These are phyloP conservation scores for Termitomyces heimii DNA, from an alignment of 768 basidiomycete genomes.

Conservation along the genomic window DNA sequence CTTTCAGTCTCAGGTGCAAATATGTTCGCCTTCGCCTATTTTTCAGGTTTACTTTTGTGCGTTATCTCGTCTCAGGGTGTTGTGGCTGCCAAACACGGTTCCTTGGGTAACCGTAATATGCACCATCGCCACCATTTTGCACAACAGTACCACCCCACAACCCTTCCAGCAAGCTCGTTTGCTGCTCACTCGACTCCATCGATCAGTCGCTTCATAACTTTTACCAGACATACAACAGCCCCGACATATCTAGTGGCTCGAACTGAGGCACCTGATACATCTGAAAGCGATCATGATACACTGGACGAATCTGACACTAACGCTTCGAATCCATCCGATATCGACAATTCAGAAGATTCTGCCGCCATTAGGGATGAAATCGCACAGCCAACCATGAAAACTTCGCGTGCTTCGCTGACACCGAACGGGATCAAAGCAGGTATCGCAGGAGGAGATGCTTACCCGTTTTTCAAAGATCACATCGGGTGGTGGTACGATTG, in stretches of 20 bases:
- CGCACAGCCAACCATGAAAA: conserved; percentile 4
- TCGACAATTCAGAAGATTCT: neutral
- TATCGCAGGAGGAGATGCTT: conserved; percentile 39
- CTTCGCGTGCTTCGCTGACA: conserved; percentile 19
- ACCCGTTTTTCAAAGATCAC: conserved; percentile 30
- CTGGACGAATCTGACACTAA: neutral
- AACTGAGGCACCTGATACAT: neutral
- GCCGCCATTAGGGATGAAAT: neutral
- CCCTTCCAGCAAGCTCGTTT: neutral
- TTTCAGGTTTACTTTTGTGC: conserved; percentile 7
- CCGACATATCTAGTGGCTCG: neutral
- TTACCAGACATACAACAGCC: neutral
- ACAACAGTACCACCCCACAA: conserved; percentile 1
- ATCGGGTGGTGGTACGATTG: conserved; percentile 50
- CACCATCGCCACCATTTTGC: conserved; percentile 10
- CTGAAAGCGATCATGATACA: neutral
- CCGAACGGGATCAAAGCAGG: conserved; percentile 42
- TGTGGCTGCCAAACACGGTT: conserved; percentile 10
- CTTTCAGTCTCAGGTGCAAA: neutral
- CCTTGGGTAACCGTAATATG: conserved; percentile 1
- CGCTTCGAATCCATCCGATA: neutral
- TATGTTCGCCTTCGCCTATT: neutral
- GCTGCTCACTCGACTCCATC: neutral
- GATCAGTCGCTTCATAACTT: conserved; percentile 3
- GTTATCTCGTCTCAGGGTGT: conserved; percentile 11